Evolutionary conservation across 2,329 filamentous ascomycete genomes (phyloP), one percentile per base, ranked within the genome.

Genomic region (Aspergillus phoenicis): DNA sequence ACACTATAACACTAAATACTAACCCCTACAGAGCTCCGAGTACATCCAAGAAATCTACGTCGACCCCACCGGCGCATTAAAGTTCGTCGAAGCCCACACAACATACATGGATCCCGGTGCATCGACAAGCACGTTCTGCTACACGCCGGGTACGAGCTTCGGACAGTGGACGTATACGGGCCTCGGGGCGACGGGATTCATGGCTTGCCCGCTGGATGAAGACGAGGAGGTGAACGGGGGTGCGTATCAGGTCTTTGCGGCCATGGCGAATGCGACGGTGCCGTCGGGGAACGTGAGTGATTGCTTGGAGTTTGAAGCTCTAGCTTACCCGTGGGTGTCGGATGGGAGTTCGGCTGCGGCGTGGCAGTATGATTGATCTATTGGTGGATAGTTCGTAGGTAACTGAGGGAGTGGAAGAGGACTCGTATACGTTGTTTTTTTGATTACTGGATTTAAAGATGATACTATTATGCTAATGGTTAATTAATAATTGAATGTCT

Each of bases 21-120:
- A 20, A 20, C 17, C 17, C 17, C 17, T 2, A 20, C 15, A 49
- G 47, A 26, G 28, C 26, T 49, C 47, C 26, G 47, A 15, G 22
- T 30, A 30, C 47, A 8, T 33, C 47, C 47, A 49, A 28, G 47
- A 49, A 30, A 49, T 49, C 47, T 49, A 49, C 47, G n/a, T 49
- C 13, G 47, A 26, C 26, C 47, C 47, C 26, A 49, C 47, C 47
- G 47, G 47, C 6, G 47, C 47, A 6, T 6, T 49, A 5, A 49
- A 30, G 8, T 49, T 49, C 4, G 47, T 49, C 7, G 47, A 49
- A 30, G 47, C 47, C 15, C 47, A 49, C 26, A 30, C 47, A 2
- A 17, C 24, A 13, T 49, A 49, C 47, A 49, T 49, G 7, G 4
- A 26, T 13, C 11, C 22, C 5, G 47, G 47, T 5, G 24, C 47